These are phyloP conservation scores for Diaporthe ilicicola DNA, from an alignment of 2,329 filamentous ascomycete genomes.

Conservation along the genomic window DNA sequence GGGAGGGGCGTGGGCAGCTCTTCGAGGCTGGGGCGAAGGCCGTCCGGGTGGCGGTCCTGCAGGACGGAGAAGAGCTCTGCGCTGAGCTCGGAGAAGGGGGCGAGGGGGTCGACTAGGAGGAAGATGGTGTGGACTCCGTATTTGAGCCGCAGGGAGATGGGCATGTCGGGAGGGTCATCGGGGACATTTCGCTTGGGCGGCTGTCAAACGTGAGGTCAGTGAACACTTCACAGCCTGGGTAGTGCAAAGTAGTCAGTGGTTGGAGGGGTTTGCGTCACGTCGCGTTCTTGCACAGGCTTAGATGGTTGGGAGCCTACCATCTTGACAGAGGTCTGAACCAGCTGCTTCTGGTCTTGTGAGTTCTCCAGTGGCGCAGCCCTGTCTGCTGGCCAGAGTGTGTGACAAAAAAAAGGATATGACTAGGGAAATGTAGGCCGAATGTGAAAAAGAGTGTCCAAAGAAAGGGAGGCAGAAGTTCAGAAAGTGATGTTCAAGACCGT, in stretches of 20 bases:
- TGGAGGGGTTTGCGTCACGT: neutral
- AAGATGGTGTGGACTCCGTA: constrained; percentile 76
- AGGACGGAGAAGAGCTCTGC: constrained; percentile 66
- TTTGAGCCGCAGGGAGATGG: constrained; percentile 76
- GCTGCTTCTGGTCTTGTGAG: neutral
- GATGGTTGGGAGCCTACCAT: constrained; percentile 33
- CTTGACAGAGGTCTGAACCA: constrained; percentile 13
- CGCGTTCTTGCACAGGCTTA: neutral
- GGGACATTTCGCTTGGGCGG: constrained; percentile 16
- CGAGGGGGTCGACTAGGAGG: constrained; percentile 68
- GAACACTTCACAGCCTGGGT: neutral
- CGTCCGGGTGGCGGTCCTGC: constrained; percentile 62
- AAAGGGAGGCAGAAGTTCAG: constrained; percentile 1
- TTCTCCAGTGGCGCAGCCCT: neutral
- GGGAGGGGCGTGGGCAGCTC: constrained; percentile 50
- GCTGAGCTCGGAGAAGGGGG: constrained; percentile 65
- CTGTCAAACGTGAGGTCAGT: constrained; percentile 19
- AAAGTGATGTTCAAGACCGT: neutral
- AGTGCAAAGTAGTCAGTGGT: too few species aligned
- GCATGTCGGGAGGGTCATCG: constrained; percentile 50
- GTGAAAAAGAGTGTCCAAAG: neutral
- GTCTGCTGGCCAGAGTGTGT: neutral
- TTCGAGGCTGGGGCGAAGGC: constrained; percentile 50
- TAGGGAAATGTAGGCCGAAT: neutral
- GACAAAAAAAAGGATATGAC: neutral